Base-by-base conservation (phyloP, 2,329 filamentous ascomycete species). In the Cryphonectria radicalis region DNA sequence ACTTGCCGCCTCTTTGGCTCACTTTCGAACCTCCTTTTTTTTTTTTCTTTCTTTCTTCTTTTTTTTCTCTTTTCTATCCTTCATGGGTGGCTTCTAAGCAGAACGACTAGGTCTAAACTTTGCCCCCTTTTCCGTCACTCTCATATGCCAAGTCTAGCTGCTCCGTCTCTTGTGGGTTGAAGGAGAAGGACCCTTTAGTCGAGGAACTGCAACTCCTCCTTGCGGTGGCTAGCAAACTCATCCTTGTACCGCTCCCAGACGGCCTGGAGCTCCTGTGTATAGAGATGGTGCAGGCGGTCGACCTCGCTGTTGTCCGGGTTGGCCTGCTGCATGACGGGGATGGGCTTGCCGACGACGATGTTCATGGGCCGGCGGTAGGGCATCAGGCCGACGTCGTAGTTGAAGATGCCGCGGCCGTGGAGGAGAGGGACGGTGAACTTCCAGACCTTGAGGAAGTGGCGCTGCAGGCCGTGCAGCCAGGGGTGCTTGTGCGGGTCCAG, bases 331-430 rank as follows among this genome's bases (percentile, higher is more conserved):
- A 86, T 83, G 7, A 97, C 91, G 73, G 86, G 84, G 73, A 98
- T 94, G 0, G 95, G 94, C 67, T 88, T 87, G 4, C 95, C 95
- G 19, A 97, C 93, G 17, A 99, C 95, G 64, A 98, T 89, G 78
- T 98, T 96, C 72, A 99, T 84, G 14, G 94, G 91, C 66, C 91
- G 87, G 17, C 96, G 90, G 80, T 98, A 98, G 0, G 96, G 96
- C 93, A 98, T 94, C 77, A 98, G 84, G 4, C 96, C 96, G 19
- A 98, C 93, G 80, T 99, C 96, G 79, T 99, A 98, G 81, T 99
- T 99, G 83, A 98, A 97, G 57, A 98, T 91, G 17, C 95, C 95
- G 37, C 95, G 85, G 3, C 95, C 95, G 80, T 97, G 94, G 77
- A 98, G 92, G 40, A 97, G 87, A 0, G 96, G 95, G 14, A 98